Conservation (phyloP, 192 early-diverging fungal genomes). For the Coemansia sp. region DNA sequence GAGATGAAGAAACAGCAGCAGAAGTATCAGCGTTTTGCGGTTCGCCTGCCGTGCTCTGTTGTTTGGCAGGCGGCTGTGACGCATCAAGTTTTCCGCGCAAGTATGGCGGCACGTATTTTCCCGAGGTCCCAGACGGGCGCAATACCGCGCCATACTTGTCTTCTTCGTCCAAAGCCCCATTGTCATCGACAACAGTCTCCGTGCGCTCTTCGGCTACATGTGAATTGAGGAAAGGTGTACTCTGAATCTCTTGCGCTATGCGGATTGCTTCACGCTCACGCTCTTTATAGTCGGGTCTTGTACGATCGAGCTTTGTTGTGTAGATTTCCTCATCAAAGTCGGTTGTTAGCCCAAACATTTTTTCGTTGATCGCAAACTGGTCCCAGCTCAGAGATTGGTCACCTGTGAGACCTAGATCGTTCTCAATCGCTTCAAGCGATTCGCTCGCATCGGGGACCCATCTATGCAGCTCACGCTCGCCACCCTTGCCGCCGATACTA, state of each 20-base stretch:
- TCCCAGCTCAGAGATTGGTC: slow-evolving; percentile 68
- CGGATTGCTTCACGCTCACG: slow-evolving; percentile 85
- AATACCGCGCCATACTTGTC: slow-evolving; percentile 83
- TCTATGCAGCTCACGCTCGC: slow-evolving; percentile 81
- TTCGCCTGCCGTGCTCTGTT: neutral
- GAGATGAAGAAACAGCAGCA: neutral
- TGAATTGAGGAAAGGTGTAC: slow-evolving; percentile 66
- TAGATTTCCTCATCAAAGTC: slow-evolving; percentile 97
- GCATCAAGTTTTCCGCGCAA: slow-evolving; percentile 56
- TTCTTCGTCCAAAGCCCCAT: slow-evolving; percentile 81
- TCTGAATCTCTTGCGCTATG: slow-evolving; percentile 88
- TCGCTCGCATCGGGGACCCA: slow-evolving; percentile 76
- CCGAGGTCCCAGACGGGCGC: slow-evolving; percentile 62
- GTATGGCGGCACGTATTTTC: slow-evolving; percentile 87
- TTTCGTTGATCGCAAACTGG: slow-evolving; percentile 94
- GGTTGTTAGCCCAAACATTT: slow-evolving; percentile 90
- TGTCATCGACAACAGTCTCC: slow-evolving; percentile 56
- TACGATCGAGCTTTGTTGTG: slow-evolving; percentile 88
- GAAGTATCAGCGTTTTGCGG: neutral
- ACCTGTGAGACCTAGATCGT: slow-evolving; percentile 14
- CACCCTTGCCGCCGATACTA: slow-evolving; percentile 50
- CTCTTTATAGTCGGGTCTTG: slow-evolving; percentile 78
- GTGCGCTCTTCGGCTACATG: slow-evolving; percentile 94
- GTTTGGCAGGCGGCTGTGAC: neutral
- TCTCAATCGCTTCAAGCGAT: slow-evolving; percentile 18